Evolutionary conservation across 768 basidiomycete genomes (phyloP).

Genomic region (Tulasnella sp.): DNA sequence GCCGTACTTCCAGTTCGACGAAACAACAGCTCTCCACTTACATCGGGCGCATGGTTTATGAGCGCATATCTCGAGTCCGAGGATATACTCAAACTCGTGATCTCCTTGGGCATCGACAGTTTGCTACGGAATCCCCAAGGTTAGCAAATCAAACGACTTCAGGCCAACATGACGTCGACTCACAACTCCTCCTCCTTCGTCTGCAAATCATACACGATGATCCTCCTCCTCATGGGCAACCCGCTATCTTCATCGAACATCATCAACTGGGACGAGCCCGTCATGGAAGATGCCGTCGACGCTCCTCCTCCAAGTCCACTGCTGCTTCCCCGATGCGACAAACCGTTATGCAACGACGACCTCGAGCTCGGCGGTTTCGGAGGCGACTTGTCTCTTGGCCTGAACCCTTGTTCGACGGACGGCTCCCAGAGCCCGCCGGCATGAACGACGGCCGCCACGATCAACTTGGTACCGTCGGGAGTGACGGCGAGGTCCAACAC

Average conservation of each 20-base stretch:
- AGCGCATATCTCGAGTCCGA: conserved; percentile 77
- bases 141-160: conserved; percentile 1
- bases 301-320: too few species aligned
- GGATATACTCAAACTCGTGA: conserved; percentile 81
- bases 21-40: conserved; percentile 30
- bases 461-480: conserved; percentile 69
- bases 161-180: conserved; percentile 26
- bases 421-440: not conserved
- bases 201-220: conserved; percentile 66
- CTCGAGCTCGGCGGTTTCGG: not conserved
- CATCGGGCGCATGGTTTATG: conserved; percentile 79
- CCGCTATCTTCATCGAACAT: not conserved
- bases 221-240: conserved; percentile 31
- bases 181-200: conserved; percentile 60
- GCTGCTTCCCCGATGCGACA: not conserved
- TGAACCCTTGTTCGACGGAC: not conserved
- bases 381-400: not conserved
- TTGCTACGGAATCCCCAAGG: conserved; percentile 16
- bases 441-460: conserved; percentile 54
- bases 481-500: conserved; percentile 80
- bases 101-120: conserved; percentile 39
- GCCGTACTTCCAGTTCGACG: not conserved
- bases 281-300: conserved; percentile 3
- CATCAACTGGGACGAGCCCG: not conserved
- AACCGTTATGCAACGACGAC: not conserved